phyloP scores from a whole-genome alignment of 352 stramenopile species.

The Blastocystis sp. region DNA sequence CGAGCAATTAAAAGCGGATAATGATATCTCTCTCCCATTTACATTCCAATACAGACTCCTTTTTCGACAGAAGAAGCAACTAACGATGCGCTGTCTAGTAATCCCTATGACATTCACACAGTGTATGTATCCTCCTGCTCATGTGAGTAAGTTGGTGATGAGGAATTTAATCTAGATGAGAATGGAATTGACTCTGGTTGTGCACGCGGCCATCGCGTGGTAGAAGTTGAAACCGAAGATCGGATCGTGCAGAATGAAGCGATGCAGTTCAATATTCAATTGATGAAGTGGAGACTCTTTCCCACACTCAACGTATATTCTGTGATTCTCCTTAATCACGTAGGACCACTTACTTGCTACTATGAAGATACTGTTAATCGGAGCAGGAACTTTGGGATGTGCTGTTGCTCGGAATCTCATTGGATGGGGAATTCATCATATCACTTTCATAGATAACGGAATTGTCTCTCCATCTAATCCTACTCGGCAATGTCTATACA shows the following conservation, averaged over 20 bases:
- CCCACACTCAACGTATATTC: constrained; percentile 83
- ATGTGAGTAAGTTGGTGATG: neutral
- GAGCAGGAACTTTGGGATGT: constrained; percentile 89
- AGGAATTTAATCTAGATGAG: neutral
- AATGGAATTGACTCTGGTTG: neutral
- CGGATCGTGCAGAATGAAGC: constrained; percentile 75
- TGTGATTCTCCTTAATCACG: neutral
- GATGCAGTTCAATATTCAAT: constrained; percentile 94
- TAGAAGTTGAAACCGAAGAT: neutral
- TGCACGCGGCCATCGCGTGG: neutral
- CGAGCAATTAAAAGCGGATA: neutral
- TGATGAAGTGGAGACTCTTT: constrained; percentile 97
- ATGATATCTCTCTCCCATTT: neutral
- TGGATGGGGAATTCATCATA: constrained; percentile 91
- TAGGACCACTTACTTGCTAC: neutral
- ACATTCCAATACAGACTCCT: neutral
- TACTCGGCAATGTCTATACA: constrained; percentile 91
- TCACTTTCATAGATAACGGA: constrained; percentile 95
- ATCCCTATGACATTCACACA: neutral
- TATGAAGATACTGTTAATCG: neutral
- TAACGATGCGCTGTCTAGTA: neutral
- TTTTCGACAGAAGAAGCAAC: neutral
- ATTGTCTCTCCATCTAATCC: constrained; percentile 95
- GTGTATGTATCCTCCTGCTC: neutral
- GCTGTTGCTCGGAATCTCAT: constrained; percentile 88